Conservation (phyloP, 768 basidiomycete species). For the Pulveroboletus sp. region DNA sequence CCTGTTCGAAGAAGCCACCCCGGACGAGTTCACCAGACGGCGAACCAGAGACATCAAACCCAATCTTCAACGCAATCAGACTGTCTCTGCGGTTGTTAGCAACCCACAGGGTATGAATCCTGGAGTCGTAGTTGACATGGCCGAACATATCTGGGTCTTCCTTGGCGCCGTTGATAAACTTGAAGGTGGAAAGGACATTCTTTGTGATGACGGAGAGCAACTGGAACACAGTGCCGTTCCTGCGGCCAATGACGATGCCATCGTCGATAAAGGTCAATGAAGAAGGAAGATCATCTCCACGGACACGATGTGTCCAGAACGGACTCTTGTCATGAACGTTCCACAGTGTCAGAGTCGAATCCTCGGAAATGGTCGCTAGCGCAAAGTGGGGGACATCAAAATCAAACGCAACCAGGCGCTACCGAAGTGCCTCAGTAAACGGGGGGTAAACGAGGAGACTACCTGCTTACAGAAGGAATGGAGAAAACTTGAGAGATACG, state of each 20-base stretch:
- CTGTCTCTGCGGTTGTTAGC: constrained; percentile 83
- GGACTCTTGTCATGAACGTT: constrained; percentile 72
- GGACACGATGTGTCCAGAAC: constrained; percentile 71
- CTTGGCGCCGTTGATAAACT: constrained; percentile 61
- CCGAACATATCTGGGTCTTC: constrained; percentile 88
- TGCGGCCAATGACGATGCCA: constrained; percentile 80
- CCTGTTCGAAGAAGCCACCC: constrained; percentile 71
- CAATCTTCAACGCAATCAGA: constrained; percentile 74
- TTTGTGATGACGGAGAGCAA: constrained; percentile 72
- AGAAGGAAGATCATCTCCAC: constrained; percentile 76
- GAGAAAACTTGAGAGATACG: constrained; percentile 65
- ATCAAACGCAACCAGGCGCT: constrained; percentile 82
- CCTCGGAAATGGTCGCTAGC: constrained; percentile 76
- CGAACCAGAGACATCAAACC: constrained; percentile 55
- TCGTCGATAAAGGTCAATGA: constrained; percentile 82
- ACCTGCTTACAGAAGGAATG: constrained; percentile 57
- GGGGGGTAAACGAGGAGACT: background rate
- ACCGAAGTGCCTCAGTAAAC: constrained; percentile 1
- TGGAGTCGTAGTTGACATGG: constrained; percentile 77
- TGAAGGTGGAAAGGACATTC: constrained; percentile 70
- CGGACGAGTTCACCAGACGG: constrained; percentile 57
- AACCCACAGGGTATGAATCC: constrained; percentile 84
- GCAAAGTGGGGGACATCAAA: constrained; percentile 76
- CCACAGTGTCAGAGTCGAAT: constrained; percentile 80
- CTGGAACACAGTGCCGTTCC: constrained; percentile 81